These are phyloP conservation scores for Diospyros lotus DNA, from an alignment of 148 eudicot genomes.

Conservation along the genomic window DNA sequence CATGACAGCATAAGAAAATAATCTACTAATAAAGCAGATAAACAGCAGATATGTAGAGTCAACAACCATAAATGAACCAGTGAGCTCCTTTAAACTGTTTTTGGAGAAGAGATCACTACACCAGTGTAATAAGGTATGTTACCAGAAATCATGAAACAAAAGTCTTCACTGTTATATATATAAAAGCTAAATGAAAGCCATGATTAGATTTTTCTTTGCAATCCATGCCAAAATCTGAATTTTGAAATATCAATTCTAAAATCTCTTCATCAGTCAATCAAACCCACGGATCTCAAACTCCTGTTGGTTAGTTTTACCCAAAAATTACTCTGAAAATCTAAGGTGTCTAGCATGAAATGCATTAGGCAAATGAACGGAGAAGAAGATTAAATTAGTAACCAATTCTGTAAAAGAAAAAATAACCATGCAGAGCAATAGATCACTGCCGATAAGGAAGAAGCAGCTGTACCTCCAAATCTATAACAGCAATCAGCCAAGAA, in stretches of 20 bases:
- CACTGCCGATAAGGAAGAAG: not conserved
- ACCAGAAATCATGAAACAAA: not conserved
- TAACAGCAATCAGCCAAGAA: not conserved
- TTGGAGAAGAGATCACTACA: not conserved
- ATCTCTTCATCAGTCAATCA: not conserved
- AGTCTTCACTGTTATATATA: too few species aligned
- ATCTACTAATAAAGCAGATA: not conserved
- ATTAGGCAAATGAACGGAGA: too few species aligned
- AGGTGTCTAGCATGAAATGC: not conserved
- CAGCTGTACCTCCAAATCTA: constrained; percentile 3
- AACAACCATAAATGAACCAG: not conserved
- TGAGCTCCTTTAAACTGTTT: not conserved
- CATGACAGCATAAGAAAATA: not conserved
- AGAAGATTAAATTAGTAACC: not conserved
- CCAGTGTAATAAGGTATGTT: not conserved
- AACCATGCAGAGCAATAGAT: not conserved
- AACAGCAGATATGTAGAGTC: not conserved
- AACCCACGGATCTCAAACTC: too few species aligned
- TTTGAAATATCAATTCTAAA: constrained; percentile 3
- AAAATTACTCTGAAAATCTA: too few species aligned
- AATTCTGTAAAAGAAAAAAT: not conserved
- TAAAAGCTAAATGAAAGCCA: not conserved
- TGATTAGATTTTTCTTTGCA: not conserved
- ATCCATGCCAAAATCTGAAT: not conserved
- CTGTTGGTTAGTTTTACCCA: too few species aligned